phyloP scores from a whole-genome alignment of 2,329 filamentous ascomycete species.

The Neofusicoccum parvum region DNA sequence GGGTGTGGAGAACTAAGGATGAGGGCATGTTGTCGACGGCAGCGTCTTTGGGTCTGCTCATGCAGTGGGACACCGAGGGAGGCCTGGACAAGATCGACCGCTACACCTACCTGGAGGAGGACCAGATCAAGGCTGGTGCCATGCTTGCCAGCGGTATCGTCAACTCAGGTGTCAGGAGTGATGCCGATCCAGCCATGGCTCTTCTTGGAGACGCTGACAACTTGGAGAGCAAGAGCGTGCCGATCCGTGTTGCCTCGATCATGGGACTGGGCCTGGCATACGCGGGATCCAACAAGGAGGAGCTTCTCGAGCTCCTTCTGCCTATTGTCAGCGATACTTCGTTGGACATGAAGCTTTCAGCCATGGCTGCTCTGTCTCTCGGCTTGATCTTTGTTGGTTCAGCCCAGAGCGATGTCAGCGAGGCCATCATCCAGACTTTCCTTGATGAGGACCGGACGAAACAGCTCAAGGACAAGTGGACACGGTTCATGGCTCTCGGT shows the following conservation, averaged over 20 bases:
- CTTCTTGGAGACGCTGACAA: conserved; percentile 80
- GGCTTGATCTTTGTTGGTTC: conserved; percentile 93
- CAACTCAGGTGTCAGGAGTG: conserved; percentile 86
- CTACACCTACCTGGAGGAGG: conserved; percentile 83
- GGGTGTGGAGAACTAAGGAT: conserved; percentile 99
- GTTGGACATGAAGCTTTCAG: conserved; percentile 91
- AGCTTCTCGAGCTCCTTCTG: conserved; percentile 80
- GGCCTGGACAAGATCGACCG: conserved; percentile 93
- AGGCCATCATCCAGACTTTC: conserved; percentile 88
- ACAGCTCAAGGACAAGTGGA: conserved; percentile 97
- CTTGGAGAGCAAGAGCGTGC: conserved; percentile 74
- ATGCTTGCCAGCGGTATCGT: conserved; percentile 93
- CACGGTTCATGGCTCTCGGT: conserved; percentile 91
- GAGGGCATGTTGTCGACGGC: conserved; percentile 97
- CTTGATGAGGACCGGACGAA: conserved; percentile 90
- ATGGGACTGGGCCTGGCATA: conserved; percentile 97
- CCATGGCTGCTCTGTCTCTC: conserved; percentile 89
- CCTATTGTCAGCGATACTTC: conserved; percentile 84
- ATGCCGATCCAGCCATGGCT: conserved; percentile 87
- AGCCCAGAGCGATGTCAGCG: conserved; percentile 85
- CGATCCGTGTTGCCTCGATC: conserved; percentile 80
- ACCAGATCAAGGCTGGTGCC: conserved; percentile 86
- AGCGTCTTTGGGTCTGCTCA: conserved; percentile 86
- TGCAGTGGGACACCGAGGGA: conserved; percentile 91
- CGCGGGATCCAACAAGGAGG: conserved; percentile 89